Evolutionary conservation across 2,329 filamentous ascomycete species (phyloP).

Genomic region (Coniochaeta sp.): DNA sequence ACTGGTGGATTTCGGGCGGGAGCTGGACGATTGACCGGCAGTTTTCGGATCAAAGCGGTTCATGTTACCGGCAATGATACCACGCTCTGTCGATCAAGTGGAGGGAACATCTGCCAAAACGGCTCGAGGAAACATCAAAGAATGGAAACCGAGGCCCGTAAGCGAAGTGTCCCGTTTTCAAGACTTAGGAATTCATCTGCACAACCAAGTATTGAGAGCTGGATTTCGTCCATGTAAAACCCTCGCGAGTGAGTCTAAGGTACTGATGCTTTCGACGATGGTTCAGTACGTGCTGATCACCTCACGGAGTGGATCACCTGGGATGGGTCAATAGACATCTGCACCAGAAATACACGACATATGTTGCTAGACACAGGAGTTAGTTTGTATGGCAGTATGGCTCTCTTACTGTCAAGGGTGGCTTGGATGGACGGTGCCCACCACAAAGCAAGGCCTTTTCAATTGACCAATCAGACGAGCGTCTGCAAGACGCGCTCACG

Average conservation of each 20-base stretch:
- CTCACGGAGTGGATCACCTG: too few relatives aligned
- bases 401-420: too few relatives aligned
- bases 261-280: not conserved
- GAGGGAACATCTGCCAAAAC: not conserved
- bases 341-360: not conserved
- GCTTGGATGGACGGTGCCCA: not conserved
- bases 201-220: not conserved
- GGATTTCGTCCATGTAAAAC: not conserved
- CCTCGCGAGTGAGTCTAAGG: not conserved
- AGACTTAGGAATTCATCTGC: not conserved
- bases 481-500: slow-evolving; percentile 5
- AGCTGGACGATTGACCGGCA: slow-evolving; percentile 42
- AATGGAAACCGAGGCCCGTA: not conserved
- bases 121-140: not conserved
- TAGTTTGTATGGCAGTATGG: too few relatives aligned
- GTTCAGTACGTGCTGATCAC: too few relatives aligned
- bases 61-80: slow-evolving; percentile 1
- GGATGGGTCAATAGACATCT: not conserved
- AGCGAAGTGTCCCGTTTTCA: not conserved
- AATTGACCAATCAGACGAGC: slow-evolving; percentile 9
- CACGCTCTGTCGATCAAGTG: not conserved
- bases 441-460: not conserved
- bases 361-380: not conserved
- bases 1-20: slow-evolving; percentile 56
- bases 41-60: not conserved